Conservation (phyloP, 2,329 filamentous ascomycete species). For the Davidsoniella neocaledoniae region DNA sequence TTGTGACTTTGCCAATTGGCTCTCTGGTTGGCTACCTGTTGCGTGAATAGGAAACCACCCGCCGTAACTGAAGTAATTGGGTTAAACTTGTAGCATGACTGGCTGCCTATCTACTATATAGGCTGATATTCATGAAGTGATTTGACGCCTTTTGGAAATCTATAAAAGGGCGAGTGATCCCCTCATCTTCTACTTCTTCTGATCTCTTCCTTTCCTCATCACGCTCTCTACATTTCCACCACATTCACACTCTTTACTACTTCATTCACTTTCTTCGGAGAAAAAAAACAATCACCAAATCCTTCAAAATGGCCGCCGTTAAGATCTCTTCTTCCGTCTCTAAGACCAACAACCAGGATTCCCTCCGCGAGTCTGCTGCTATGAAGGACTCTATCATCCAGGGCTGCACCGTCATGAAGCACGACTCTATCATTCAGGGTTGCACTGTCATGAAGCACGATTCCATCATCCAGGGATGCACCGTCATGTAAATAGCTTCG, state of each 20-base stretch:
- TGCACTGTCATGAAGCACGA: not conserved
- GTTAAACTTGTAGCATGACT: too few species aligned
- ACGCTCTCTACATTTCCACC: slow-evolving; percentile 1
- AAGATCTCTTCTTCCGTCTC: not conserved
- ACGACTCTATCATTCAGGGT: not conserved
- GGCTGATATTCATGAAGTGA: too few species aligned
- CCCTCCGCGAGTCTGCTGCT: not conserved
- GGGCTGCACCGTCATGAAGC: not conserved
- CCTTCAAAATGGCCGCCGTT: slow-evolving; percentile 10
- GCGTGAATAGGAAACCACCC: too few species aligned
- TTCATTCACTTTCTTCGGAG: not conserved
- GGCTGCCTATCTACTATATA: too few species aligned
- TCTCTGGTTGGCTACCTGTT: too few species aligned
- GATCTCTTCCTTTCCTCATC: slow-evolving; percentile 2
- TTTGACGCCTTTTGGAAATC: too few species aligned
- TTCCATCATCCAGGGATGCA: not conserved
- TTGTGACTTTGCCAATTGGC: too few species aligned
- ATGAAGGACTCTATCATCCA: not conserved
- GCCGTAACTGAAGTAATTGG: too few species aligned
- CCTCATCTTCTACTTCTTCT: not conserved
- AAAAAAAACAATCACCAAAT: not conserved
- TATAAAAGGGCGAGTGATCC: too few species aligned
- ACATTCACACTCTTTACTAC: not conserved
- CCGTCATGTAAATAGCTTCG: slow-evolving; percentile 3
- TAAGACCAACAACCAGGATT: not conserved